phyloP scores from a whole-genome alignment of 129 eudicot genomes.

The Solidago caesia region DNA sequence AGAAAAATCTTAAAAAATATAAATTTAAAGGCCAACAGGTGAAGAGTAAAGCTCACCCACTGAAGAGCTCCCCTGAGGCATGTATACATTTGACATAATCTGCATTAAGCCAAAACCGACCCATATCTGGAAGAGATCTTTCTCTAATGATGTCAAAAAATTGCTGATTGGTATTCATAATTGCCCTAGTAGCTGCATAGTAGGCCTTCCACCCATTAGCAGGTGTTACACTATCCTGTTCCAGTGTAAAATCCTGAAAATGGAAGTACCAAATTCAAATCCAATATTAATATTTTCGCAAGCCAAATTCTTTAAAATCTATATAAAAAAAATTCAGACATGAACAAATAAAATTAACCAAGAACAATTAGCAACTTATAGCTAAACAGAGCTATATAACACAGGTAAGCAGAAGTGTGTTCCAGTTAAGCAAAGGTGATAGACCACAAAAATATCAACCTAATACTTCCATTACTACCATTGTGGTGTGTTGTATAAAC shows the following conservation, averaged over 20 bases:
- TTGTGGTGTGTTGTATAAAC: conserved; percentile 2
- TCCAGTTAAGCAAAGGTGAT: too few species aligned
- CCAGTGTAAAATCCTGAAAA: conserved; percentile 82
- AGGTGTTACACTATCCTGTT: conserved; percentile 70
- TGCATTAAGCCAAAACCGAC: conserved; percentile 91
- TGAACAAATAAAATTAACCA: not conserved
- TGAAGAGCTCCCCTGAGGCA: conserved; percentile 67
- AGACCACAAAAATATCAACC: too few species aligned
- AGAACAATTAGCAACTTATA: not conserved
- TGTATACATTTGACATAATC: conserved; percentile 95
- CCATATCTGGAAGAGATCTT: conserved; percentile 75
- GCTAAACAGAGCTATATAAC: not conserved
- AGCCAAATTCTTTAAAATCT: not conserved
- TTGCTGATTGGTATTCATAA: conserved; percentile 63
- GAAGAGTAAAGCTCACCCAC: conserved; percentile 52
- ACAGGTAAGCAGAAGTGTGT: too few species aligned
- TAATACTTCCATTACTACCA: not conserved
- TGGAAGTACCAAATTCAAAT: not conserved
- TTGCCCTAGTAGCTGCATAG: conserved; percentile 93
- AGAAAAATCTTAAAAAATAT: too few species aligned
- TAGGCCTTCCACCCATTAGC: conserved; percentile 96
- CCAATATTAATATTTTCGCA: not conserved
- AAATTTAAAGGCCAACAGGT: too few species aligned
- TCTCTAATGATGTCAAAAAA: conserved; percentile 79
- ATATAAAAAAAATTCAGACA: not conserved